Base-by-base conservation (phyloP, 768 basidiomycete species). In the Agrocybe chaxingu region DNA sequence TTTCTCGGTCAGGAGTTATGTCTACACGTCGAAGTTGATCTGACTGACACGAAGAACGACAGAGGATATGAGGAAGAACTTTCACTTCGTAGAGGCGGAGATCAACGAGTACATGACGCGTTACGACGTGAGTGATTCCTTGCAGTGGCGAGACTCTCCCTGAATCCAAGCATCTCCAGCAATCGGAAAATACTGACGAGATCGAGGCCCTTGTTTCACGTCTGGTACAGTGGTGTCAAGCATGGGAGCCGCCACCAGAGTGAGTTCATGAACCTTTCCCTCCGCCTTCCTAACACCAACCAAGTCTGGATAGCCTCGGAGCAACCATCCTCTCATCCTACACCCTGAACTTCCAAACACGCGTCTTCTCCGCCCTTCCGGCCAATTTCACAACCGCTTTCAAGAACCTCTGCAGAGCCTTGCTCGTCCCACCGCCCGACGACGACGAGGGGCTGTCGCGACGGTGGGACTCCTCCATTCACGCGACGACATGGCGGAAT, bases 221-320 rank as follows among this genome's bases (percentile, higher is more conserved):
- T 33, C 65, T 92, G 3, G 67, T 82, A 12, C 77, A 83, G 18
- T 92, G 90, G 90, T 87, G 84, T 61, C 74, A 75, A 46, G 77
- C 80, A n/a, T 92, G 90, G 90, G 73, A 74, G 16, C 87, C 87
- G 0, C 76, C 78, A 10, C 58, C 67, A 40, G 86, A 87, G 87
- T 85, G 54, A 65, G 80, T 73, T 4, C 7, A 37, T 29, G 31
- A 42, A 39, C 34, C 10, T 53, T 13, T 37, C 46, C 35, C 53
- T 38, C 18, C 34, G 18, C 18, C 24, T 48, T 30, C 3, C 38
- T 12, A 32, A 38, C 33, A 32, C 52, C 42, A 59, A 58, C 52
- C 3, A 44, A 53, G 12, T n/a, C 50, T 11, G 13, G 11, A 8
- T 57, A 89, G 87, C 52, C 71, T 89, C 9, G 86, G 85, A 5